Conservation (phyloP, 2,329 filamentous ascomycete genomes). For the Microcyclosporella mali region DNA sequence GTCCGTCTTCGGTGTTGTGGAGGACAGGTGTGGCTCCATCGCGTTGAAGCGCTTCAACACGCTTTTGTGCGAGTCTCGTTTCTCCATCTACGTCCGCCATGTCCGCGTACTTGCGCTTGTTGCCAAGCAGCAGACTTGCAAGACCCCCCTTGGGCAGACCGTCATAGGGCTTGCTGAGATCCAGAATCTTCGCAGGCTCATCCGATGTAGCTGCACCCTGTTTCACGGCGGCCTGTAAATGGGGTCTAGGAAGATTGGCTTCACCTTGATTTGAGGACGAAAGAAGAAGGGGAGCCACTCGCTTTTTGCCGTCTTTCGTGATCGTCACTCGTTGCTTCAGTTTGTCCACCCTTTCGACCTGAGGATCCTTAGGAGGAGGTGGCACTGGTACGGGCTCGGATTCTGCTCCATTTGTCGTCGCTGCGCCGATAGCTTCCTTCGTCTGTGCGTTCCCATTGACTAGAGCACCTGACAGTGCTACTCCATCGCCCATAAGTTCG, state of each 20-base stretch:
- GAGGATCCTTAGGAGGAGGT: slow-evolving; percentile 44
- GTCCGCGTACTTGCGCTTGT: slow-evolving; percentile 76
- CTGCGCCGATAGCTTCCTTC: slow-evolving; percentile 37
- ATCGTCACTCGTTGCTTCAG: slow-evolving; percentile 90
- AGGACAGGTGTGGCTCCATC: slow-evolving; percentile 66
- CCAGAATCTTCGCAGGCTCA: slow-evolving; percentile 58
- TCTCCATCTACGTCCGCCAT: slow-evolving; percentile 73
- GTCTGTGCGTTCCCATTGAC: slow-evolving; percentile 33
- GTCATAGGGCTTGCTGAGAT: slow-evolving; percentile 90
- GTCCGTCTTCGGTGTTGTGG: slow-evolving; percentile 67
- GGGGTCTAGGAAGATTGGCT: slow-evolving; percentile 81
- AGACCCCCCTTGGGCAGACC: slow-evolving; percentile 86
- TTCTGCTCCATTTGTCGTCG: slow-evolving; percentile 17
- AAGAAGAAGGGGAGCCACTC: slow-evolving; percentile 84
- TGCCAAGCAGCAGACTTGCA: slow-evolving; percentile 77
- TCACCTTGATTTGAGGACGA: slow-evolving; percentile 76
- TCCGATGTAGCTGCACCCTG: slow-evolving; percentile 44
- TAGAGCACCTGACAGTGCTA: slow-evolving; percentile 45
- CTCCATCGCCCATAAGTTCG: slow-evolving; percentile 90
- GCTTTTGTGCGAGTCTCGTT: slow-evolving; percentile 56
- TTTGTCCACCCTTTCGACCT: slow-evolving; percentile 55
- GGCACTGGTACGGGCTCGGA: slow-evolving; percentile 34
- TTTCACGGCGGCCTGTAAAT: slow-evolving; percentile 71
- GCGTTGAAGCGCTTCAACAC: slow-evolving; percentile 53
- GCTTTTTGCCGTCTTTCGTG: slow-evolving; percentile 94